Evolutionary conservation across 2,329 filamentous ascomycete genomes (phyloP).

Genomic region (Fusarium veterinarium): DNA sequence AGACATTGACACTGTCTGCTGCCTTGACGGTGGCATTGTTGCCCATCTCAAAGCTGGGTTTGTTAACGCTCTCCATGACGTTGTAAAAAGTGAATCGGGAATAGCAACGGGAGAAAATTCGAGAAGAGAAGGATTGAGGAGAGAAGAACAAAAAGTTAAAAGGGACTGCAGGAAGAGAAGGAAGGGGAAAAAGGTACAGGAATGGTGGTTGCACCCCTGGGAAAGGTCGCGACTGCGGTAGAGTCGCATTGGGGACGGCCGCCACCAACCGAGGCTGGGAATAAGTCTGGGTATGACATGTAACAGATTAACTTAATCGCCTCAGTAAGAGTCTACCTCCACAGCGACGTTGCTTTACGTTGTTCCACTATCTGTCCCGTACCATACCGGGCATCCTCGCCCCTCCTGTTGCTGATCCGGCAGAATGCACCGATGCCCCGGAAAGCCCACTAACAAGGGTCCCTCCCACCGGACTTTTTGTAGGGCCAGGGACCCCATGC

Average conservation of each 20-base stretch:
- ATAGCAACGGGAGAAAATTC: background rate
- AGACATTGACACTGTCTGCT: slow-evolving; percentile 9
- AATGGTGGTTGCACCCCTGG: slow-evolving; percentile 9
- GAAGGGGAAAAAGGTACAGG: background rate
- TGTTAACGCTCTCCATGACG: slow-evolving; percentile 38
- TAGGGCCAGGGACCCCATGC: background rate
- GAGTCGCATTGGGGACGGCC: background rate
- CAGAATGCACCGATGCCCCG: slow-evolving; percentile 14
- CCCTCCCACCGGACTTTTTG: background rate
- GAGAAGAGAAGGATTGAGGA: background rate
- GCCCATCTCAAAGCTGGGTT: slow-evolving; percentile 42
- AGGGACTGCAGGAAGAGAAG: background rate
- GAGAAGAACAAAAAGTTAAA: background rate
- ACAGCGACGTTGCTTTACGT: background rate
- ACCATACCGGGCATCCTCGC: background rate
- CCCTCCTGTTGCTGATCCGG: slow-evolving; percentile 16
- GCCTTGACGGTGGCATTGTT: slow-evolving; percentile 30
- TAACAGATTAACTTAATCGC: background rate
- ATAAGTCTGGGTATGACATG: background rate
- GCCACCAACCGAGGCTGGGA: slow-evolving; percentile 17
- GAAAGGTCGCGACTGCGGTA: background rate
- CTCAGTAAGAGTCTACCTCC: background rate
- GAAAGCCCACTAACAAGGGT: background rate
- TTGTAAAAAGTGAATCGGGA: background rate
- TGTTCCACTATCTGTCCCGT: background rate